A percentile compares a stretch with the other conserved stretches of the same genome.
These are phyloP conservation scores for Ophiobolus disseminans DNA, from an alignment of 2,329 filamentous ascomycete species.

Conservation along the genomic window DNA sequence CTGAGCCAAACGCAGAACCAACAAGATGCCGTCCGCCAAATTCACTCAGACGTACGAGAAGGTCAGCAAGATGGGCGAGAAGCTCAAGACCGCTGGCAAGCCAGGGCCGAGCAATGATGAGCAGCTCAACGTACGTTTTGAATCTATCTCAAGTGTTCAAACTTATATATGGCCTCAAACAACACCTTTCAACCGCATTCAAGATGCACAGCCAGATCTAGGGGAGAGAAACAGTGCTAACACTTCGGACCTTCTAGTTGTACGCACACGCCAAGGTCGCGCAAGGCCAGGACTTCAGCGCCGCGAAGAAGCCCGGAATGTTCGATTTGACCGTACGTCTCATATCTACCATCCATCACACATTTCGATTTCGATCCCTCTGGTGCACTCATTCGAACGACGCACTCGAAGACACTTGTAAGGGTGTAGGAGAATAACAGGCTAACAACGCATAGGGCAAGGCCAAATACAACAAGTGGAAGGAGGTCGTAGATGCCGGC, in stretches of 20 bases:
- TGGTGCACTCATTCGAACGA: no score
- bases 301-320: slow-evolving; percentile 64
- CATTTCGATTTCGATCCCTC: neutral
- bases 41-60: slow-evolving; percentile 43
- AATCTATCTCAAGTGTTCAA: no score
- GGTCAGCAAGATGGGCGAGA: slow-evolving; percentile 39
- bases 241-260: slow-evolving; percentile 49
- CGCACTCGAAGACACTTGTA: neutral
- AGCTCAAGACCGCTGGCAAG: slow-evolving; percentile 37
- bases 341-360: neutral
- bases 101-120: slow-evolving; percentile 41
- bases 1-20: no score
- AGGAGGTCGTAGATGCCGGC: slow-evolving; percentile 70
- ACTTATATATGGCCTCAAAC: no score
- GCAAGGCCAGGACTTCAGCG: slow-evolving; percentile 48
- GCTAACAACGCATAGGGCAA: slow-evolving; percentile 68
- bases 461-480: slow-evolving; percentile 81
- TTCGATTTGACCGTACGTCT: slow-evolving; percentile 71
- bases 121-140: slow-evolving; percentile 58
- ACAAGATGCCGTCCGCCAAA: slow-evolving; percentile 38
- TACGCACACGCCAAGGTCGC: slow-evolving; percentile 58
- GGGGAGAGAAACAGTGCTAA: slow-evolving; percentile 8
- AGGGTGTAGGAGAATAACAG: neutral
- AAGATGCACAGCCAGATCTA: no score
- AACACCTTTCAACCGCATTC: no score